phyloP scores from a whole-genome alignment of 345 rosid species.

The Firmiana major region DNA sequence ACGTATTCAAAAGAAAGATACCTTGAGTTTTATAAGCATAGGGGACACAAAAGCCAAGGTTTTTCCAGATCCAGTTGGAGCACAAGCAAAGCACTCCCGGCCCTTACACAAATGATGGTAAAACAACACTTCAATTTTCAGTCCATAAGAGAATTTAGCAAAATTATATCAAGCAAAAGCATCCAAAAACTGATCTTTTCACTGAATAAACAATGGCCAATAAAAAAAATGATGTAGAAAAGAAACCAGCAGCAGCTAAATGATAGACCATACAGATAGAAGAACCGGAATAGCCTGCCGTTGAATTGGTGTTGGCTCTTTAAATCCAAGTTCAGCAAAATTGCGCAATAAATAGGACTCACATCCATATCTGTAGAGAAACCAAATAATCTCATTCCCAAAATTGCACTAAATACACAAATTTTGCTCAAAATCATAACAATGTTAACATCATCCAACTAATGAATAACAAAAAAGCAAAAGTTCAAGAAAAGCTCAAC shows the following conservation, averaged over 20 bases:
- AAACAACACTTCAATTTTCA: neutral
- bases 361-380: slow-evolving; percentile 58
- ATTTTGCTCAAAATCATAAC: neutral
- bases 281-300: slow-evolving; percentile 94
- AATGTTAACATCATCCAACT: neutral
- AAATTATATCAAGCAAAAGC: neutral
- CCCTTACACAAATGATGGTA: slow-evolving; percentile 36
- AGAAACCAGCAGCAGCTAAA: slow-evolving; percentile 10
- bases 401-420: neutral
- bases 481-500: neutral
- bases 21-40: slow-evolving; percentile 94
- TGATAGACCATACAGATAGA: slow-evolving; percentile 60
- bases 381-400: neutral
- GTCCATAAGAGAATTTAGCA: neutral
- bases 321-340: slow-evolving; percentile 74
- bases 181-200: neutral
- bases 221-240: neutral
- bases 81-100: slow-evolving; percentile 94
- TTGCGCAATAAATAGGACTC: slow-evolving; percentile 56
- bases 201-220: neutral
- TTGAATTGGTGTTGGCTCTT: slow-evolving; percentile 97
- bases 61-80: slow-evolving; percentile 97
- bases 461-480: neutral
- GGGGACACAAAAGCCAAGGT: slow-evolving; percentile 90
- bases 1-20: slow-evolving; percentile 18